Percentiles rank a stretch among this genome's conserved stretches.
phyloP scores from a whole-genome alignment of 129 eudicot genomes.

The Flaveria sonorensis region DNA sequence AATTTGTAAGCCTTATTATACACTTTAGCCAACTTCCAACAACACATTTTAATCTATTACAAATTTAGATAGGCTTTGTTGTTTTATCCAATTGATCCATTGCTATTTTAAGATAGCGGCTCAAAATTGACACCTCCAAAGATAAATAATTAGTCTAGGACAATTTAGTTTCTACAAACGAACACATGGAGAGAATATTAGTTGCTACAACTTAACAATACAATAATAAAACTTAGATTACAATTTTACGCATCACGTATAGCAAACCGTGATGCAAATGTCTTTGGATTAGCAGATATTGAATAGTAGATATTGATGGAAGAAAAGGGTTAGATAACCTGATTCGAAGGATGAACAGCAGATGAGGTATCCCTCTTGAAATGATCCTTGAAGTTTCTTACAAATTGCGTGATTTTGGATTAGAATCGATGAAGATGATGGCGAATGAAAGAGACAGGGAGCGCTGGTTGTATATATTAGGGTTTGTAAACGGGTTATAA shows the following conservation, averaged over 20 bases:
- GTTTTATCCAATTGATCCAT: background rate
- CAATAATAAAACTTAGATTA: constrained; percentile 18
- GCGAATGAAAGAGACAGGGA: too few relatives aligned
- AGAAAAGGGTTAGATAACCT: too few relatives aligned
- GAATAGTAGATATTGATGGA: too few relatives aligned
- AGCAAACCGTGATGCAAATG: constrained; percentile 85
- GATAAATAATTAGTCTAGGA: constrained; percentile 5
- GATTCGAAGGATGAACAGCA: too few relatives aligned
- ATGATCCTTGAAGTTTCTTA: too few relatives aligned
- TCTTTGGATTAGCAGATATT: constrained; percentile 94
- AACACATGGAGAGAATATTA: background rate
- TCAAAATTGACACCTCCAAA: background rate
- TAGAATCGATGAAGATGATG: too few relatives aligned
- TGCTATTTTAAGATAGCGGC: background rate
- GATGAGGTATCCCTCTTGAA: too few relatives aligned
- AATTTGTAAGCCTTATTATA: background rate
- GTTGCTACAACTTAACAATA: background rate
- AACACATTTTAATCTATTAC: background rate
- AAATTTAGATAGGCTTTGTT: background rate
- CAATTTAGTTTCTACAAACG: constrained; percentile 1
- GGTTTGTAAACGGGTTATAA: too few relatives aligned
- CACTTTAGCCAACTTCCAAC: background rate
- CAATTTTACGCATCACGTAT: constrained; percentile 84
- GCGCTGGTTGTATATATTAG: too few relatives aligned
- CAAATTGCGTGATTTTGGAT: too few relatives aligned